Evolutionary conservation across 305 asterid species (phyloP).

Genomic region (Fraxinus paxiana): DNA sequence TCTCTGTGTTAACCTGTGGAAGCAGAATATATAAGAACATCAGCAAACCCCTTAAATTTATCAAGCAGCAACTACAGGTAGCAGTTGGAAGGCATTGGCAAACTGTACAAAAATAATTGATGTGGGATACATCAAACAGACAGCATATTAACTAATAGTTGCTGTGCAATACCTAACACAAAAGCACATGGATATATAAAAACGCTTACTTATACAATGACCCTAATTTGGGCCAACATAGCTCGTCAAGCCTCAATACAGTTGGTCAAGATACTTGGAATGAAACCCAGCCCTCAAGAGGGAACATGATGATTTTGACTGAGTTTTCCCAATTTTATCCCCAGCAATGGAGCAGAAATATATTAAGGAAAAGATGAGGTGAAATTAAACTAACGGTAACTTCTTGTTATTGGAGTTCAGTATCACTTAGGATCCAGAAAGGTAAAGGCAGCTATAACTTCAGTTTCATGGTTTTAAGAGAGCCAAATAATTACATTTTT

Average conservation of each 20-base stretch:
- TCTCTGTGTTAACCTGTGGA: constrained; percentile 84
- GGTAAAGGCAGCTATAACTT: background rate
- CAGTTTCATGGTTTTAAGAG: background rate
- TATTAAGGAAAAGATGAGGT: background rate
- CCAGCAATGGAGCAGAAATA: background rate
- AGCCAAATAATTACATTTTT: background rate
- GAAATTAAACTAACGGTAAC: background rate
- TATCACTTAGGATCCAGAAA: background rate
- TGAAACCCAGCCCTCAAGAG: background rate
- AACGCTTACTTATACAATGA: background rate
- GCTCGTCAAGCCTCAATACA: background rate
- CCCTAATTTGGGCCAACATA: background rate
- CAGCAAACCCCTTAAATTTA: background rate
- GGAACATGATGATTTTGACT: background rate
- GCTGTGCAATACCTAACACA: background rate
- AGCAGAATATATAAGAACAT: constrained; percentile 1
- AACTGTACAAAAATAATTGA: background rate
- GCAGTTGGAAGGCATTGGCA: background rate
- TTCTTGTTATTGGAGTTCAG: constrained; percentile 33
- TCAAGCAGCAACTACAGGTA: background rate
- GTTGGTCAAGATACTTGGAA: background rate
- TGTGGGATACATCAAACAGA: background rate
- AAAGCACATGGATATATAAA: background rate
- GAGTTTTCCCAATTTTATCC: background rate
- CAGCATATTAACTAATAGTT: background rate